phyloP scores from a whole-genome alignment of 1,284 basidiomycete genomes.

The Anthracocystis walkeri region DNA sequence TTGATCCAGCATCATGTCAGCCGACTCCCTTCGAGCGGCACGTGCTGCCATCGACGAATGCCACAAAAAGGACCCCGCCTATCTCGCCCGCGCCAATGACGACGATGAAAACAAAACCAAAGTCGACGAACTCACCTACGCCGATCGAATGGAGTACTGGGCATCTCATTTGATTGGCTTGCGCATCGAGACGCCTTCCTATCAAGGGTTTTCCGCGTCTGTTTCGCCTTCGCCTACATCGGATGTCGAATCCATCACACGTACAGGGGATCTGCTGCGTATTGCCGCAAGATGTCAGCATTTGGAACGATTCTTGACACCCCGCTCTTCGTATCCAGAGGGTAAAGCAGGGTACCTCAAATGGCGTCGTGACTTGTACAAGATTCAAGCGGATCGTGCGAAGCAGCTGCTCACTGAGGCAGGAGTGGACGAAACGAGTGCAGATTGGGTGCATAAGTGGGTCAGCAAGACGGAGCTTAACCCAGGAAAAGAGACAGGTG shows the following conservation, averaged over 20 bases:
- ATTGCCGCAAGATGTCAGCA: constrained; percentile 67
- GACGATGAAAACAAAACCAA: constrained; percentile 16
- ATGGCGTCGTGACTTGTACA: constrained; percentile 65
- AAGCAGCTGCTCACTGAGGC: constrained; percentile 47
- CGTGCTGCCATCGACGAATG: constrained; percentile 49
- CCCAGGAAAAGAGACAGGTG: constrained; percentile 52
- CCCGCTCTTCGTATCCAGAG: constrained; percentile 60
- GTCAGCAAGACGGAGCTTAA: constrained; percentile 64
- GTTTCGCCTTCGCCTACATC: constrained; percentile 33
- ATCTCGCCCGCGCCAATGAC: constrained; percentile 24
- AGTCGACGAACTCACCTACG: constrained; percentile 63
- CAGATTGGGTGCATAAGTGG: constrained; percentile 57
- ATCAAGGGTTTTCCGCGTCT: constrained; percentile 18
- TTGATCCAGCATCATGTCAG: constrained; percentile 20
- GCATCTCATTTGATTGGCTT: constrained; percentile 31
- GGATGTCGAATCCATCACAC: constrained; percentile 21
- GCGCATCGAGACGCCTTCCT: constrained; percentile 37
- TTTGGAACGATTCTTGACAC: constrained; percentile 63
- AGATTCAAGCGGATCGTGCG: constrained; percentile 59
- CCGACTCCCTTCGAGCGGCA: constrained; percentile 34
- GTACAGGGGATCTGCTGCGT: constrained; percentile 43
- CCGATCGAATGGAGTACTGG: constrained; percentile 59
- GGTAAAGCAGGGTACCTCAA: constrained; percentile 67
- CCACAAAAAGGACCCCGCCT: constrained; percentile 52
- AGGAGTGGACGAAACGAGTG: constrained; percentile 42